Conservation (phyloP, 495 filamentous ascomycete species). For the Hypoxylon intermedium region DNA sequence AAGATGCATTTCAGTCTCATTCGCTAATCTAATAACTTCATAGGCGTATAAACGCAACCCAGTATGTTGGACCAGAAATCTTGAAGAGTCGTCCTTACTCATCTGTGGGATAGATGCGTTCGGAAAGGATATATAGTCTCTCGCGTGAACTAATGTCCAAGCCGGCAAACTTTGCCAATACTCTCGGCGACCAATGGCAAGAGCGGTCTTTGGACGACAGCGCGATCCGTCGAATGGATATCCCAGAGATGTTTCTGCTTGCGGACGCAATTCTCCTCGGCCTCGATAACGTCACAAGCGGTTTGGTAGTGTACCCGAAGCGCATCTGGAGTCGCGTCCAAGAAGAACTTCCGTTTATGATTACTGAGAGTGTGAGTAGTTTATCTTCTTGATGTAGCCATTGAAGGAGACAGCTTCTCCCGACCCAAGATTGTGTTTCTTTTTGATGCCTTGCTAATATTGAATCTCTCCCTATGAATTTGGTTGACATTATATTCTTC, state of each 20-base stretch:
- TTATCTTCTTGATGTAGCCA: too few relatives aligned
- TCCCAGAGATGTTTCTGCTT: slow-evolving; percentile 81
- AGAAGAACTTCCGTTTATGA: slow-evolving; percentile 54
- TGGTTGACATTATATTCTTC: too few relatives aligned
- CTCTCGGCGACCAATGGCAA: slow-evolving; percentile 85
- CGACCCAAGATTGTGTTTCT: too few relatives aligned
- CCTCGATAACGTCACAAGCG: slow-evolving; percentile 82
- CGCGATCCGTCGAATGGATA: slow-evolving; percentile 54
- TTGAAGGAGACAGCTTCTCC: too few relatives aligned
- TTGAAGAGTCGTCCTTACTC: too few relatives aligned
- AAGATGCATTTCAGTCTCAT: too few relatives aligned
- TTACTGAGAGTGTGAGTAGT: slow-evolving; percentile 44
- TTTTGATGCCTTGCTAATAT: too few relatives aligned
- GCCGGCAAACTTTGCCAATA: slow-evolving; percentile 73
- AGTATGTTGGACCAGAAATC: too few relatives aligned
- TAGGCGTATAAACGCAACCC: slow-evolving; percentile 92
- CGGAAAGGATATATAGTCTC: slow-evolving; percentile 81
- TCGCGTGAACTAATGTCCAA: slow-evolving; percentile 73
- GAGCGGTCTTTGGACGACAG: slow-evolving; percentile 65
- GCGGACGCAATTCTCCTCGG: slow-evolving; percentile 84
- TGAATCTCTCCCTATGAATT: too few relatives aligned
- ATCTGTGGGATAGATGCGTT: too few relatives aligned
- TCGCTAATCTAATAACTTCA: too few relatives aligned
- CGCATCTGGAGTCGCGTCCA: slow-evolving; percentile 71
- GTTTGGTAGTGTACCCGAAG: slow-evolving; percentile 85